Conservation (phyloP, 192 early-diverging fungal species). For the Funneliformis mosseae region DNA sequence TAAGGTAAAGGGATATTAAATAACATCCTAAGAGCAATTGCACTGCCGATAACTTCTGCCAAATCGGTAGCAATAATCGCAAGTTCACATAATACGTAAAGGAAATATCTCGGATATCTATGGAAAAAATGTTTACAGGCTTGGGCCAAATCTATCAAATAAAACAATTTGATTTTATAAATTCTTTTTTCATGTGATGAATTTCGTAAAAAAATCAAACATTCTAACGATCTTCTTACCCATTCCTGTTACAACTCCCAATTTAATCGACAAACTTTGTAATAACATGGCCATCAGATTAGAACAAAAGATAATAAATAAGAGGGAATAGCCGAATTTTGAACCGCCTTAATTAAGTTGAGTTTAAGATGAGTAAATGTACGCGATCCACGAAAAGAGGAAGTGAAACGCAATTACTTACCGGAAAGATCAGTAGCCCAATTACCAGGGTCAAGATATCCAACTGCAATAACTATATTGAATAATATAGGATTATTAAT, state of each 20-base stretch:
- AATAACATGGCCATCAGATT: constrained; percentile 77
- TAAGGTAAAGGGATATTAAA: constrained; percentile 69
- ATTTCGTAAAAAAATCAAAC: neutral
- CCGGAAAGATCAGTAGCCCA: constrained; percentile 80
- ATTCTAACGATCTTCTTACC: constrained; percentile 35
- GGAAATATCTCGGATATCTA: constrained; percentile 58
- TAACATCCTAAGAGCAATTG: constrained; percentile 77
- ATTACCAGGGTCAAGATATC: constrained; percentile 83
- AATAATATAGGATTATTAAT: neutral
- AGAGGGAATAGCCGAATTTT: constrained; percentile 69
- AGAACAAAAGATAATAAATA: constrained; percentile 74
- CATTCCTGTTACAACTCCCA: constrained; percentile 73
- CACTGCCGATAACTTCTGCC: constrained; percentile 84
- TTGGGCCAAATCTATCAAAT: constrained; percentile 64
- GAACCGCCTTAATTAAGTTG: constrained; percentile 58
- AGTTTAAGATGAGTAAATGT: neutral
- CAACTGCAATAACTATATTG: constrained; percentile 54
- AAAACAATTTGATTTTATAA: neutral
- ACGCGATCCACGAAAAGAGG: neutral
- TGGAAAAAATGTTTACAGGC: constrained; percentile 64
- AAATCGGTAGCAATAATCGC: constrained; percentile 84
- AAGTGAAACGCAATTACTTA: constrained; percentile 8
- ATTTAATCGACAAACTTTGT: constrained; percentile 75
- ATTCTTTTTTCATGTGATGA: neutral
- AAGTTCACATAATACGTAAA: constrained; percentile 74